These are phyloP conservation scores for Neurospora sp. DNA, from an alignment of 495 filamentous ascomycete species.

Conservation along the genomic window DNA sequence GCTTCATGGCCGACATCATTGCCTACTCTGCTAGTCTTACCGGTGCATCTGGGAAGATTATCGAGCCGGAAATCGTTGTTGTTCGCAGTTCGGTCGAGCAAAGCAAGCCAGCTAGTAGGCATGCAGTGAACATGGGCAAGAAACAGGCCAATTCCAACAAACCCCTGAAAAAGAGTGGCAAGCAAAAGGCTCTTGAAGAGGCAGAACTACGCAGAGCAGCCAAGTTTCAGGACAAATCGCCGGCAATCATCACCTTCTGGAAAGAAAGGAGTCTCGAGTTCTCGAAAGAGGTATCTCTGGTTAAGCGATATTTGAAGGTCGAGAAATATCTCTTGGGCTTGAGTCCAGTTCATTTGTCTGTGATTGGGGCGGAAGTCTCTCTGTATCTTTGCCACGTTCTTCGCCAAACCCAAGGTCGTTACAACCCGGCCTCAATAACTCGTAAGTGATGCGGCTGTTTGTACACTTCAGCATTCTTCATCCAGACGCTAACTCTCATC, in stretches of 20 bases:
- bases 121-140: constrained; percentile 13
- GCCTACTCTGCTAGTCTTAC: constrained; percentile 64
- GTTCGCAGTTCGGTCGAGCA: constrained; percentile 20
- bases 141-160: constrained; percentile 15
- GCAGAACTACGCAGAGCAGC: constrained; percentile 18
- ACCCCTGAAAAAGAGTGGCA: constrained; percentile 16
- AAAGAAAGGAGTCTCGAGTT: constrained; percentile 13
- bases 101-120: constrained; percentile 11
- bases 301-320: constrained; percentile 33
- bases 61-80: constrained; percentile 54
- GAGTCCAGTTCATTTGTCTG: constrained; percentile 15
- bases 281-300: constrained; percentile 18
- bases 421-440: not conserved
- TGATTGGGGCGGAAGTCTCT: constrained; percentile 33
- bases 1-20: constrained; percentile 53
- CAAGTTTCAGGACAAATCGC: constrained; percentile 7
- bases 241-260: constrained; percentile 14
- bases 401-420: constrained; percentile 12
- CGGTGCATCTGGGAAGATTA: constrained; percentile 47
- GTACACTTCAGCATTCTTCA: not conserved
- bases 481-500: not conserved
- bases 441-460: not conserved
- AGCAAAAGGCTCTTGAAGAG: constrained; percentile 16
- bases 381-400: constrained; percentile 38
- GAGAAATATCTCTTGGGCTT: constrained; percentile 33